Percentiles rank a stretch among this genome's conserved stretches.
Evolutionary conservation across 495 filamentous ascomycete species (phyloP).

Genomic region (Astrocystis sublimbata): DNA sequence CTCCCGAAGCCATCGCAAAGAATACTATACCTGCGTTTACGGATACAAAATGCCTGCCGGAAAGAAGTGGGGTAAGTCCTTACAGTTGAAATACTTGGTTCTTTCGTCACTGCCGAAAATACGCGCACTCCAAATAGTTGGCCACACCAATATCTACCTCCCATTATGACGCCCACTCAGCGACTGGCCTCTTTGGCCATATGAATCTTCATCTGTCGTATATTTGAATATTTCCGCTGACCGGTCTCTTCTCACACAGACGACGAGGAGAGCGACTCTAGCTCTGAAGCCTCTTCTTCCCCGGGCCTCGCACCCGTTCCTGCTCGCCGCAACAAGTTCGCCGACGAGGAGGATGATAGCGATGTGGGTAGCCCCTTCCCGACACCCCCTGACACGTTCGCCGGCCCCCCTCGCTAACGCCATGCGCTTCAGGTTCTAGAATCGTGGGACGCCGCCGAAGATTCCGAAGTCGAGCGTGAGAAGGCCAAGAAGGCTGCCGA

Average conservation of each 20-base stretch:
- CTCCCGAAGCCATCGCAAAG: background rate
- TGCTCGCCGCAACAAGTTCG: constrained; percentile 60
- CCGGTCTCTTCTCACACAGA: constrained; percentile 37
- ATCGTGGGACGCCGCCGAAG: constrained; percentile 95
- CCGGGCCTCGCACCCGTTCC: constrained; percentile 60
- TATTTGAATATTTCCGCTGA: constrained; percentile 33
- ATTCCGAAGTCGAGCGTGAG: constrained; percentile 94
- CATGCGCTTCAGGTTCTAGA: constrained; percentile 71
- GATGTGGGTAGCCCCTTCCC: constrained; percentile 62
- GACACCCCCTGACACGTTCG: background rate
- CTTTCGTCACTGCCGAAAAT: constrained; percentile 7
- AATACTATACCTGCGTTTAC: background rate
- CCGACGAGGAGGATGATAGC: constrained; percentile 86
- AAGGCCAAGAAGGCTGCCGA: constrained; percentile 86
- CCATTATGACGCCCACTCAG: constrained; percentile 17
- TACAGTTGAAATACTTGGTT: background rate
- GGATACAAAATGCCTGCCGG: constrained; percentile 31
- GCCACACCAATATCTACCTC: constrained; percentile 18
- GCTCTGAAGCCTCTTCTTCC: constrained; percentile 59
- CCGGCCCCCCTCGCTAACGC: constrained; percentile 2
- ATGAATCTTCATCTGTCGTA: constrained; percentile 1
- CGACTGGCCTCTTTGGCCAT: constrained; percentile 17
- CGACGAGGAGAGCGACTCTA: constrained; percentile 72
- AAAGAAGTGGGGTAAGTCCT: constrained; percentile 41
- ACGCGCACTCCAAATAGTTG: constrained; percentile 20